Evolutionary conservation across 192 early-diverging fungal species (phyloP), one percentile per base, ranked within the genome.

Genomic region (Kappamyces sp.): DNA sequence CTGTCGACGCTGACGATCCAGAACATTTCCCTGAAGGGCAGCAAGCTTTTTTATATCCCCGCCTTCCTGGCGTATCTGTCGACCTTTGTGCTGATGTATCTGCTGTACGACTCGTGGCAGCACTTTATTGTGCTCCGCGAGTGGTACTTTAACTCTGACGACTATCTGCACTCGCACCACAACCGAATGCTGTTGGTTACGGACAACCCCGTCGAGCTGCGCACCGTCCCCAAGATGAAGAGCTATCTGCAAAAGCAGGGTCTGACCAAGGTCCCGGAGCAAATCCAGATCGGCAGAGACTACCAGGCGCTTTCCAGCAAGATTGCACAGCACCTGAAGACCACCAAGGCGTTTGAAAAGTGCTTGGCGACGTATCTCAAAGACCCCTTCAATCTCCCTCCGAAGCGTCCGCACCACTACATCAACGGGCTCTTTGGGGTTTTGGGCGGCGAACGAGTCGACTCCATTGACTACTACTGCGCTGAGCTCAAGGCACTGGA

Each of bases 141-240:
- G 9, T 36, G 38, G 12, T 76, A 47, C 48, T 76, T 73, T 40
- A 15, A 42, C 3, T 60, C 45, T 12, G 14, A 9, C 0, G 65
- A 65, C 2, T 76, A 48, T 36, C 62, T 66, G 39, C 42, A 67
- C 4, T 52, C 38, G 15, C 40, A 47, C 30, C 54, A 66, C 34
- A 65, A 68, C 49, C 54, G 62, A 31, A 70, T 66, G 5, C 47
- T 78, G 1, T 55, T 78, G 4, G 15, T 78, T 29, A 75, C 73
- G 0, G 58, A 76, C 45, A 34, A 76, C 5, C 64, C 66, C 5
- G 68, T 67, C 2, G 33, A 48, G 9, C 57, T 78, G 45, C 64
- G 60, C 29, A 61, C 60, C 14, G 46, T 54, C 0, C 12, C 43
- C 2, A 49, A 47, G 9, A 40, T 78, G 31, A 47, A 14, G 4